Evolutionary conservation across 2,329 filamentous ascomycete genomes (phyloP), one percentile per base, ranked within the genome.

Genomic region (Furcasterigmium furcatum): DNA sequence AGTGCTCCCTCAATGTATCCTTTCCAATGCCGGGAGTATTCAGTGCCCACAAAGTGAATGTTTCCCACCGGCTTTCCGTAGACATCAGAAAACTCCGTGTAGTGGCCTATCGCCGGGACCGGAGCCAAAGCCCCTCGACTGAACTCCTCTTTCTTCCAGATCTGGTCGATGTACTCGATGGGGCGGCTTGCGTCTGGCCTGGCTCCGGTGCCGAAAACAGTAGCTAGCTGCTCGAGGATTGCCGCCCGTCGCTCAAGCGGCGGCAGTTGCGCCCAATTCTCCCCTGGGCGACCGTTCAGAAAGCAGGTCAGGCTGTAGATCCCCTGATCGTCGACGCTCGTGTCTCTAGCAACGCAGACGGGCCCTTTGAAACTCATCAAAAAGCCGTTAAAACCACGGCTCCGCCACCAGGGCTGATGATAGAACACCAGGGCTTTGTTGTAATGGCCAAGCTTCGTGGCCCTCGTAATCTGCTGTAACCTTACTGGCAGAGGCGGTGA

Each of bases 1-100:
- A 77, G 59, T 1, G 73, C 74, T 5, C 73, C 73, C 46, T 77
- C 73, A 65, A 77, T 74, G 49, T 76, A 77, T 0, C 74, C 74
- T 45, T 72, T 73, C 74, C 73, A 77, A 38, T 72, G 67, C 3
- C 48, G 61, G 8, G 66, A 64, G 12, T 67, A 71, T 57, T 77
- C 74, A 0, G 74, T 77, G 0, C 74, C 74, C 3, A 72, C 72
- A 51, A 75, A 77, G 50, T 77, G 71, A 5, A 77, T 21, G 29
- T 70, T 66, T 1, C 66, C 62, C n/a, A 64, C 51, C 0, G 59
- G 59, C 40, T 62, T 60, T 7, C 60, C 60, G 29, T 65, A 59
- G 4, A 62, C 50, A 9, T 53, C 50, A 0, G 52, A 55, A 9
- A 57, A 57, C 16, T 58, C 54, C 1, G 52, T 58, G 19, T 58